These are phyloP conservation scores for Entomortierella beljakovae DNA, from an alignment of 192 early-diverging fungal genomes.

Conservation along the genomic window DNA sequence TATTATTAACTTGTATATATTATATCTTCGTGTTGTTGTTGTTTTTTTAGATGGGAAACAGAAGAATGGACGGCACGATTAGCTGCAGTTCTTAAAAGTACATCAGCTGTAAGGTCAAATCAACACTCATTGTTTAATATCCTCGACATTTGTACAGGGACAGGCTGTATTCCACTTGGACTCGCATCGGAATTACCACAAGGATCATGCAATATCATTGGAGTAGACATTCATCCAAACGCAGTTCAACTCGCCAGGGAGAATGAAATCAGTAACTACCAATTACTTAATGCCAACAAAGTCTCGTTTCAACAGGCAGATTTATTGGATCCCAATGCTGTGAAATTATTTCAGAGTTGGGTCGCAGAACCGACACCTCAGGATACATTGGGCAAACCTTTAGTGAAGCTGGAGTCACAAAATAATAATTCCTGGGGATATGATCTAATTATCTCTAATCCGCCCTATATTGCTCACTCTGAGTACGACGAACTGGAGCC, in stretches of 20 bases:
- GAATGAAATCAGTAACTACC: slow-evolving; percentile 56
- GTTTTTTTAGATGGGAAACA: slow-evolving; percentile 80
- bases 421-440: slow-evolving; percentile 25
- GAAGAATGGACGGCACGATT: slow-evolving; percentile 89
- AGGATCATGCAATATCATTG: slow-evolving; percentile 60
- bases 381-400: neutral
- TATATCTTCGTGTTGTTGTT: no score
- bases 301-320: slow-evolving; percentile 64
- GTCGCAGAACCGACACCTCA: neutral
- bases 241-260: slow-evolving; percentile 72
- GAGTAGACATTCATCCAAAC: slow-evolving; percentile 72
- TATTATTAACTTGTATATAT: neutral
- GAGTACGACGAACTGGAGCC: slow-evolving; percentile 78
- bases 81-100: slow-evolving; percentile 55
- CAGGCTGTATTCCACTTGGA: slow-evolving; percentile 85
- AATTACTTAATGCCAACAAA: slow-evolving; percentile 23
- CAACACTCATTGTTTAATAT: slow-evolving; percentile 63
- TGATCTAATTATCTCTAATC: slow-evolving; percentile 90
- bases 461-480: slow-evolving; percentile 83
- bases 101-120: neutral
- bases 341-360: slow-evolving; percentile 26
- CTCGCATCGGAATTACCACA: slow-evolving; percentile 69
- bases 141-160: slow-evolving; percentile 90
- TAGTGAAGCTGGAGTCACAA: neutral
- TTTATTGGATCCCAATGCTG: slow-evolving; percentile 40